Base-by-base conservation (phyloP, 495 filamentous ascomycete species). In the Talaromyces nanjingensis region DNA sequence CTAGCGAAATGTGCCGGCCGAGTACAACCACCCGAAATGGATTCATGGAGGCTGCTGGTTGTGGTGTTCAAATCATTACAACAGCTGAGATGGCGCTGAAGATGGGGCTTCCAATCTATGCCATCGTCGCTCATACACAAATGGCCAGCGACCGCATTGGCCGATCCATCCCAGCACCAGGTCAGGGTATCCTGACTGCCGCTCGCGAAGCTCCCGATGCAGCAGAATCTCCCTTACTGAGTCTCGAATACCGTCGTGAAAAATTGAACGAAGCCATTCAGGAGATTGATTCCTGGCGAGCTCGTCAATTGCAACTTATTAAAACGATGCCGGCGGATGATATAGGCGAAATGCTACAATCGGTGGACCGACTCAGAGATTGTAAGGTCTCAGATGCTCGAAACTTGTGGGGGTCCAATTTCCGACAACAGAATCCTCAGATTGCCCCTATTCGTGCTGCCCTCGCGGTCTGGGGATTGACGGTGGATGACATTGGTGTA, bases 111-210 rank as follows among this genome's bases (percentile, higher is more conserved):
- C 71, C 65, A 0, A 73, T 71, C 11, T 45, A 64, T 16, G 67
- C 56, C 5, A 64, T 71, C 39, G 52, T 73, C 2, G 70, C 68
- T 14, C 45, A 34, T 6, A 37, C 54, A 2, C 27, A 47, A 5
- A 68, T 55, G 9, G 65, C 71, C n/a, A 63, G 56, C 49, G 70
- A 73, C 25, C 62, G 63, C 9, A 63, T 70, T 18, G 65, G 71
- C 16, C 58, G 71, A 11, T 73, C 71, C 0, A 31, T 73, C 1
- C 70, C 70, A 14, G 70, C 70, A n/a, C 71, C 71, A 12, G 70
- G 71, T 2, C 24, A 70, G 54, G 71, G 71, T 12, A 52, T 71
- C 8, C 34, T 71, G n/a, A 63, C 65, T 11, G 37, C 27, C 37
- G 70, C 65, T 9, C 34, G 65, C 25, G 67, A 71, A 54, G 39